These are phyloP conservation scores for Thielaviopsis musarum DNA, from an alignment of 2,329 filamentous ascomycete genomes.

Conservation along the genomic window DNA sequence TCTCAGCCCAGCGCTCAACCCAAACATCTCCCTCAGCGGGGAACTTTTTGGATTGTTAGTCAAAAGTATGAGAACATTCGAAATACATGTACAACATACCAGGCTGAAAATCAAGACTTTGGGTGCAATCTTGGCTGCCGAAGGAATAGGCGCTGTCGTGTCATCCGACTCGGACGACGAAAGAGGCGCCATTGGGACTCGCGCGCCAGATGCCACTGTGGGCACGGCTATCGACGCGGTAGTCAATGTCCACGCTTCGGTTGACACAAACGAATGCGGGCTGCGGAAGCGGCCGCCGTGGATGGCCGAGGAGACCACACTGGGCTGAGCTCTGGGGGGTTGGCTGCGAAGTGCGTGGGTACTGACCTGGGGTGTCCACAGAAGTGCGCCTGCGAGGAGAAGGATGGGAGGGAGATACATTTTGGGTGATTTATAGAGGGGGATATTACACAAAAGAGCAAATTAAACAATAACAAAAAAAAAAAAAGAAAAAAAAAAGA, in stretches of 20 bases:
- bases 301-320: neutral
- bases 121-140: slow-evolving; percentile 26
- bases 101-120: slow-evolving; percentile 48
- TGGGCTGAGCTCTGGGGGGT: neutral
- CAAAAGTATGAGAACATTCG: neutral
- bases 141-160: neutral
- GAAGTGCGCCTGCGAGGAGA: neutral
- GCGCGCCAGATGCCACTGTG: neutral
- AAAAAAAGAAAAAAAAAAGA: neutral
- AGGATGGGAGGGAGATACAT: neutral
- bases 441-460: neutral
- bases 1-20: slow-evolving; percentile 33
- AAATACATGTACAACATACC: slow-evolving; percentile 23
- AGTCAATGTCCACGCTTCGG: neutral
- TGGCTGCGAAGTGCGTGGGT: neutral
- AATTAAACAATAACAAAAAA: neutral
- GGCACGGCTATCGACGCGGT: neutral
- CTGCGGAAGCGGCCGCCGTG: neutral
- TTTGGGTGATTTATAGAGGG: neutral
- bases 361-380: neutral
- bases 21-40: slow-evolving; percentile 43
- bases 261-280: neutral
- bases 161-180: neutral
- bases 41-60: slow-evolving; percentile 29
- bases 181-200: neutral